A percentile compares a stretch with the other conserved stretches of the same genome.
These are phyloP conservation scores for Dioscorea zingiberensis DNA, from an alignment of 106 monocot species.

Conservation along the genomic window DNA sequence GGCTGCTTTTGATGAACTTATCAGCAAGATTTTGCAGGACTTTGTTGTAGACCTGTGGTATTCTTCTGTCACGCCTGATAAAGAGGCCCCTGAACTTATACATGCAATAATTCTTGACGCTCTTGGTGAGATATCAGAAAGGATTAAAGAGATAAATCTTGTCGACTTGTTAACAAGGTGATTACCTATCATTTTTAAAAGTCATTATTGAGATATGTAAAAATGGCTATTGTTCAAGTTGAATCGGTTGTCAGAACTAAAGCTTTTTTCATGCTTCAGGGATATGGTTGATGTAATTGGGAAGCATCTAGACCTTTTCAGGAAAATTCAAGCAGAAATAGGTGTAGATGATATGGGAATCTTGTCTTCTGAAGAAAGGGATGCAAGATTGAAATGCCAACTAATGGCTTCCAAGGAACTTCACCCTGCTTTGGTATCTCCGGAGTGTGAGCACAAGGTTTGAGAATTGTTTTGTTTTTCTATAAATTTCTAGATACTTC, in stretches of 20 bases:
- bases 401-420: constrained; percentile 68
- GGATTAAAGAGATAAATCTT: constrained; percentile 84
- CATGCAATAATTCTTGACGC: constrained; percentile 67
- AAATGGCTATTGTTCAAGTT: not conserved
- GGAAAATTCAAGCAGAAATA: constrained; percentile 74
- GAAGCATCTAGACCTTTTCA: constrained; percentile 76
- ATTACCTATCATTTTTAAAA: constrained; percentile 46
- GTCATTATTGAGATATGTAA: constrained; percentile 22
- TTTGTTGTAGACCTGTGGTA: constrained; percentile 95
- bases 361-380: constrained; percentile 85
- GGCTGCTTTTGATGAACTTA: constrained; percentile 65
- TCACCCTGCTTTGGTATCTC: constrained; percentile 87
- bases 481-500: not conserved
- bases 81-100: constrained; percentile 87
- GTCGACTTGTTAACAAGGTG: constrained; percentile 96
- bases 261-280: constrained; percentile 37
- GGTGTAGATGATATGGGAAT: constrained; percentile 80
- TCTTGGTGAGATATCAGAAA: constrained; percentile 79
- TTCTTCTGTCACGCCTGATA: constrained; percentile 85
- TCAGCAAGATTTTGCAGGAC: constrained; percentile 76
- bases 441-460: constrained; percentile 89
- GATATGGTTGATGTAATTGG: constrained; percentile 86
- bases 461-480: constrained; percentile 2
- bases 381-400: constrained; percentile 76
- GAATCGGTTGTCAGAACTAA: constrained; percentile 12